These are phyloP conservation scores for Tagetes erecta DNA, from an alignment of 129 eudicot genomes.

Conservation along the genomic window DNA sequence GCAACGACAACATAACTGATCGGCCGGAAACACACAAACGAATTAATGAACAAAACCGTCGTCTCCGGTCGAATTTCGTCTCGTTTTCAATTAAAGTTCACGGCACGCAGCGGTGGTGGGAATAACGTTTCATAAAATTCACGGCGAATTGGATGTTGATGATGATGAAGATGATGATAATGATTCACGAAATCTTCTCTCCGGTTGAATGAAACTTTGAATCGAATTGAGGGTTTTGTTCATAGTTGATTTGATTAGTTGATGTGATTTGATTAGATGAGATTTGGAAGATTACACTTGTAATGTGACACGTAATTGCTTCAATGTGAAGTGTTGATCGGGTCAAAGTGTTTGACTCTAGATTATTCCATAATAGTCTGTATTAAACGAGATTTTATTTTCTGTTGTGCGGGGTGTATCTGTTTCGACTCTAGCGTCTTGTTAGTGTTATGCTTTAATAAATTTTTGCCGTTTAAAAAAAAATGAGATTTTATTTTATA, in stretches of 20 bases:
- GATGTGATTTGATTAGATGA: background rate
- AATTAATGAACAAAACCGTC: constrained; percentile 16
- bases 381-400: background rate
- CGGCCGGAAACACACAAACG: background rate
- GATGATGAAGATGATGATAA: background rate
- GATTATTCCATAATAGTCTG: constrained; percentile 1
- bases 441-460: no score
- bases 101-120: constrained; percentile 37
- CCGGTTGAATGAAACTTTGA: background rate
- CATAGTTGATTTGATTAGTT: constrained; percentile 9
- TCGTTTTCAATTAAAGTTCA: constrained; percentile 15
- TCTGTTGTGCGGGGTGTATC: no score
- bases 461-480: no score
- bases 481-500: no score
- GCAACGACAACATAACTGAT: constrained; percentile 55
- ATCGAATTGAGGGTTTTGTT: background rate
- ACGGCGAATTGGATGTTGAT: background rate
- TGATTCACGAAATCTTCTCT: background rate
- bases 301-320: constrained; percentile 24
- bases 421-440: no score
- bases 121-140: constrained; percentile 24
- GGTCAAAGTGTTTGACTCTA: constrained; percentile 10
- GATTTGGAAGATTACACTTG: constrained; percentile 14
- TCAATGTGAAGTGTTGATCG: background rate
- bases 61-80: background rate